Evolutionary conservation across 768 basidiomycete genomes (phyloP), one percentile per base, ranked within the genome.

Genomic region (Lactifluus rugatus): DNA sequence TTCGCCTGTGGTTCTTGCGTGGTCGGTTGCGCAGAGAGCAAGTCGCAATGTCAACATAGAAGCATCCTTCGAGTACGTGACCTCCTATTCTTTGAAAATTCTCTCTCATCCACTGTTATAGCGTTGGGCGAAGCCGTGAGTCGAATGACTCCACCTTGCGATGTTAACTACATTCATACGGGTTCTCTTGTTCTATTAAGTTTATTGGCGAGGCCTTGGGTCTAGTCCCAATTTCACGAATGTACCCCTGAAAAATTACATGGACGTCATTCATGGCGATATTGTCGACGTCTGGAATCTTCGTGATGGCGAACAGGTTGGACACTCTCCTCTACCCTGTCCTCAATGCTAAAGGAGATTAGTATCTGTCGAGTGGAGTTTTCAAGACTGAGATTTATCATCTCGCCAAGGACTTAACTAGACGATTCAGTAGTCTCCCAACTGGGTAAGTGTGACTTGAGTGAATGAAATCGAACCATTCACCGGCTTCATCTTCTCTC

Each of bases 41-140:
- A 54, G 42, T 21, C 48, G 32, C 37, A 14, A 28, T 13, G 8
- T 54, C 14, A 54, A 23, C 16, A 37, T 54, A 2, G 25, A 37
- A 2, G 48, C 58, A 21, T 34, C 48, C 2, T 54, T 59, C 4
- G 48, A 59, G 58, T 26, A 11, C 41, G 58, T 49, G 44, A 17
- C 21, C 3, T 23, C 26, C 1, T 3, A 19, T 14, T 48, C 21
- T n/a, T 9, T 37, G 41, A 36, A 19, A 14, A 11, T 8, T 23
- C 8, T 14, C 26, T 17, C 57, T 58, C 9, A 58, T 31, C 10
- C 31, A 1, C 13, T 44, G 2, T 14, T 16, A 48, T 23, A 58
- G 57, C 5, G 32, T 58, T 14, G 57, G 57, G 19, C 46, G 16
- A 44, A 42, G 39, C 41, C 41, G 57, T 58, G 19, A 58, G 57